Evolutionary conservation across 2,329 filamentous ascomycete genomes (phyloP).

Genomic region (Hysterium pulicare): DNA sequence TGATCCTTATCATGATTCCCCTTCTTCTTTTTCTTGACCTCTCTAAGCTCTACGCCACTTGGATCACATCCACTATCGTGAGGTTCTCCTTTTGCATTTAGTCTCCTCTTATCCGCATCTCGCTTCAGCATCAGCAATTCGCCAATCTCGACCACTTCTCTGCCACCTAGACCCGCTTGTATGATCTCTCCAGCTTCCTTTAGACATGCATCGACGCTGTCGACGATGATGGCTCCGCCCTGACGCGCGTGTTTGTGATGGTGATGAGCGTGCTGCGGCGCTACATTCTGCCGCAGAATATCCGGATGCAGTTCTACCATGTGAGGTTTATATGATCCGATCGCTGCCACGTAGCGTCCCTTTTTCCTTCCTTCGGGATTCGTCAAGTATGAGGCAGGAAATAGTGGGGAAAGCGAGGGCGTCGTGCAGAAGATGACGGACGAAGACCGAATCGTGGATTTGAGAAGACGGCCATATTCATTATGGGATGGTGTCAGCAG

Average conservation of each 20-base stretch:
- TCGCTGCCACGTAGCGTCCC: slow-evolving; percentile 67
- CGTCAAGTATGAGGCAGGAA: slow-evolving; percentile 70
- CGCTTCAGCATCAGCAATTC: slow-evolving; percentile 68
- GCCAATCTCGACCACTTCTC: slow-evolving; percentile 81
- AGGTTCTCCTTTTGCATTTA: slow-evolving; percentile 11
- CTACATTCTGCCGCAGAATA: slow-evolving; percentile 64
- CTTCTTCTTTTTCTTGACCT: slow-evolving; percentile 18
- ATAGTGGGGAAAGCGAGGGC: slow-evolving; percentile 69
- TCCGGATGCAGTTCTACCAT: slow-evolving; percentile 84
- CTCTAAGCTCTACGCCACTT: slow-evolving; percentile 21
- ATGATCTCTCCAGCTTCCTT: slow-evolving; percentile 86
- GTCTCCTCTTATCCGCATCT: slow-evolving; percentile 43
- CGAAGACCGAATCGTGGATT: slow-evolving; percentile 66
- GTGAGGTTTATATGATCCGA: slow-evolving; percentile 66
- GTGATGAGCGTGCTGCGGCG: slow-evolving; percentile 52
- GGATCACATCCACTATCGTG: slow-evolving; percentile 4
- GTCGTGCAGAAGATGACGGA: slow-evolving; percentile 90
- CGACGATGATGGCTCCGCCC: slow-evolving; percentile 59
- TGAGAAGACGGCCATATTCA: slow-evolving; percentile 65
- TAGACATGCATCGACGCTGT: slow-evolving; percentile 73
- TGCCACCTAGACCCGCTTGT: slow-evolving; percentile 67
- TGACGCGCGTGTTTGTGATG: slow-evolving; percentile 62
- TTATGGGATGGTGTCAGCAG: slow-evolving; percentile 67
- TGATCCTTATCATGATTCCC: slow-evolving; percentile 14
- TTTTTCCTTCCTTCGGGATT: slow-evolving; percentile 66